Base-by-base conservation (phyloP, 768 basidiomycete genomes). In the Daedalea quercina region DNA sequence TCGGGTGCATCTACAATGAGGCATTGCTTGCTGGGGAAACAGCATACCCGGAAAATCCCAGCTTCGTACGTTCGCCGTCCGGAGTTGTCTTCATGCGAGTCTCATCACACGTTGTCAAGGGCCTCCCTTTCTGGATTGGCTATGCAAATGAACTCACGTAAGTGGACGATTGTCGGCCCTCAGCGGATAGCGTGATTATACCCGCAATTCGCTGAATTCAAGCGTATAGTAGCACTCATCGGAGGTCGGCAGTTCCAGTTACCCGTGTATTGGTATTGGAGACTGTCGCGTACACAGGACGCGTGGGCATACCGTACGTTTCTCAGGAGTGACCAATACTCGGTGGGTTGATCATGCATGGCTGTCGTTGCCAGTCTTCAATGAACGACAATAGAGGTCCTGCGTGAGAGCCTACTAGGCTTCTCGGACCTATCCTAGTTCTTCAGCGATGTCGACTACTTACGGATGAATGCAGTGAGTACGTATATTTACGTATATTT, bases 181-280 rank as follows among this genome's bases (percentile, higher is more conserved):
- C 12, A 3, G 33, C 28, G 3, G 4, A 9, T 3, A 19, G 26
- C 17, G 8, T 24, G 9, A 40, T 25, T 3, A 3, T 47, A 26
- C 31, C 20, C 40, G 19, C 7, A 40, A 3, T 43, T 33, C 17
- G 12, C 40, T 19, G 54, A 65, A 48, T 65, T 51, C 54, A 65
- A 65, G 53, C 63, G 63, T 17, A 53, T 63, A n/a, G 54, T 62
- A 1, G 64, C 64, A 1, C 57, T 65, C 33, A 55, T 57, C 25
- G 64, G 64, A 7, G 64, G 64, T 46, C 55, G 44, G 40, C 37
- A 58, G 15, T 54, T 61, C n/a, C 57, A 63, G 34, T 9, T 34
- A 19, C 62, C 60, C 62, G 62, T 1, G 44, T 62, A 20, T 54
- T 57, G 1, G 28, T 60, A 3, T 54, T 63, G 17, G 8, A 44